A percentile compares a stretch with the other conserved stretches of the same genome.
Conservation (phyloP, 2,329 filamentous ascomycete species). For the Stagonosporopsis rhizophila region DNA sequence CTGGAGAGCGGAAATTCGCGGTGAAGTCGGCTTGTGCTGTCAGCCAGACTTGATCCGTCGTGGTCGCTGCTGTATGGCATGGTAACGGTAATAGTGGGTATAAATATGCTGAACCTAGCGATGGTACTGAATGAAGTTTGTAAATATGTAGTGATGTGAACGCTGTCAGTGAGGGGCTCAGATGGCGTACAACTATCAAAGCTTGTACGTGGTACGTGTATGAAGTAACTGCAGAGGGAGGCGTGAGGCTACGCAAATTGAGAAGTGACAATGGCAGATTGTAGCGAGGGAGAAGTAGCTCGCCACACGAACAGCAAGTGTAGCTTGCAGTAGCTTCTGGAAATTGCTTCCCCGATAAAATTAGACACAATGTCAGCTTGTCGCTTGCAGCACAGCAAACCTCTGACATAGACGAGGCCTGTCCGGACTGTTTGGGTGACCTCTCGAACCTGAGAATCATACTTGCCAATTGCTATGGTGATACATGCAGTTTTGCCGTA, state of each 20-base stretch:
- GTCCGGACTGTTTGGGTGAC: neutral
- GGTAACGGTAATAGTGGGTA: slow-evolving; percentile 9
- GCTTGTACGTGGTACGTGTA: neutral
- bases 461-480: neutral
- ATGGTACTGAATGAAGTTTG: neutral
- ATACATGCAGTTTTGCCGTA: neutral
- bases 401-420: neutral
- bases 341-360: neutral
- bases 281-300: neutral
- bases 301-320: neutral
- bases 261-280: neutral
- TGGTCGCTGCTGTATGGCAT: slow-evolving; percentile 19
- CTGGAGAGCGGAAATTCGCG: neutral
- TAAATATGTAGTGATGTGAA: neutral
- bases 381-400: neutral
- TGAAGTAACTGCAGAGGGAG: neutral
- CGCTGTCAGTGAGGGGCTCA: neutral
- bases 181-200: neutral
- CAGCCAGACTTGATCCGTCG: neutral
- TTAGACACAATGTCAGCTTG: neutral
- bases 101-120: neutral
- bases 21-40: neutral
- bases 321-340: neutral
- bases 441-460: neutral
- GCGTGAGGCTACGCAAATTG: neutral